A percentile compares a stretch with the other conserved stretches of the same genome.
These are phyloP conservation scores for Oemleria cerasiformis DNA, from an alignment of 306 rosid genomes.

Conservation along the genomic window DNA sequence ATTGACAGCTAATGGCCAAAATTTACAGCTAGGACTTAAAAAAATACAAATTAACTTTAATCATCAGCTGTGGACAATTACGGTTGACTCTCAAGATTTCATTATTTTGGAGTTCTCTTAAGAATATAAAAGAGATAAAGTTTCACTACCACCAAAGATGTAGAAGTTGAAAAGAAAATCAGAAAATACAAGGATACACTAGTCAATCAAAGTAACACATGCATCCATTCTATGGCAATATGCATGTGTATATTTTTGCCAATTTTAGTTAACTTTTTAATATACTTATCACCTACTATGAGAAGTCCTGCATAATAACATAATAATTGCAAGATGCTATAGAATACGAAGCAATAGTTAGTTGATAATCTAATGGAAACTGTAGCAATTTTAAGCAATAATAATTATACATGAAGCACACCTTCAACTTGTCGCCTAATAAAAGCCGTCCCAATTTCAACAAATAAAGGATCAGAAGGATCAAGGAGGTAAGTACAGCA, in stretches of 20 bases:
- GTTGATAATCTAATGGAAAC: background rate
- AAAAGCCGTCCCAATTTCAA: slow-evolving; percentile 83
- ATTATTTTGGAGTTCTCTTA: too few species aligned
- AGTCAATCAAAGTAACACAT: too few species aligned
- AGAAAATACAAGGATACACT: background rate
- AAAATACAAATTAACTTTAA: too few species aligned
- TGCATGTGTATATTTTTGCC: background rate
- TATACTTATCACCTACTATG: background rate
- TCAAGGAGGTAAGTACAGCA: slow-evolving; percentile 94
- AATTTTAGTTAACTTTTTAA: background rate
- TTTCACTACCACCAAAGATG: too few species aligned
- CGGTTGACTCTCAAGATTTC: too few species aligned
- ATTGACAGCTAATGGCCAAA: too few species aligned
- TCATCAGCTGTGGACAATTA: too few species aligned
- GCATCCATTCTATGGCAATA: background rate
- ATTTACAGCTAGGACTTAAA: too few species aligned
- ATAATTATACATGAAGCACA: slow-evolving; percentile 22
- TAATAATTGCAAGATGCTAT: too few species aligned
- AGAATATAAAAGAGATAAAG: too few species aligned
- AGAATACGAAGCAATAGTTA: background rate
- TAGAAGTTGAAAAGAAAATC: background rate
- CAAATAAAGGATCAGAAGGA: slow-evolving; percentile 92
- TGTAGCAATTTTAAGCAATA: background rate
- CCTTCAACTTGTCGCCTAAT: slow-evolving; percentile 76
- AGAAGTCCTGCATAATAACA: background rate